Evolutionary conservation across 1,284 basidiomycete genomes (phyloP).

Genomic region (Moesziomyces sp.): DNA sequence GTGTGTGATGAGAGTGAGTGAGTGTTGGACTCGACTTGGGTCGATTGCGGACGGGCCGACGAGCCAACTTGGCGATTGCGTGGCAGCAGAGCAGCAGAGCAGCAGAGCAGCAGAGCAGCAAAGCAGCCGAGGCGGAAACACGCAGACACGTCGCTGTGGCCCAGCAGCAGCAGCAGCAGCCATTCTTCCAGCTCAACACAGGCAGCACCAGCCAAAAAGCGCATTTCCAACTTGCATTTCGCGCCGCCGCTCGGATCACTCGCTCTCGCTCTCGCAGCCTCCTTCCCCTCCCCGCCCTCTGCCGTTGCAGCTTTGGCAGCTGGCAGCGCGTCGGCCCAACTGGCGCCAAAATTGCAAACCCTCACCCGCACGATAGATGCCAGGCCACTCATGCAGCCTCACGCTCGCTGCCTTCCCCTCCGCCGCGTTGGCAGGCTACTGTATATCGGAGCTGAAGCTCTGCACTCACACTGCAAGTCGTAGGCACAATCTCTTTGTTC

Average conservation of each 20-base stretch:
- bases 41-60: constrained; percentile 4
- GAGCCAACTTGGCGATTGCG: constrained; percentile 3
- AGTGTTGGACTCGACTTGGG: constrained; percentile 16
- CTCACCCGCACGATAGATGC: too few relatives aligned
- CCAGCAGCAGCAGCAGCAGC: neutral
- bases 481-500: too few relatives aligned
- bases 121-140: too few relatives aligned
- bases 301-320: neutral
- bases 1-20: neutral
- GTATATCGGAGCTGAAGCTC: too few relatives aligned
- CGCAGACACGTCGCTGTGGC: neutral
- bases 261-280: neutral
- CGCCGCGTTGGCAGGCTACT: too few relatives aligned
- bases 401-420: too few relatives aligned
- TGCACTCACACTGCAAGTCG: too few relatives aligned
- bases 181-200: constrained; percentile 39
- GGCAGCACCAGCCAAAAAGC: neutral
- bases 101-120: constrained; percentile 2
- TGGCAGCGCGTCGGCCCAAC: neutral
- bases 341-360: too few relatives aligned
- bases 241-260: constrained; percentile 37
- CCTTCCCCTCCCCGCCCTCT: constrained; percentile 1
- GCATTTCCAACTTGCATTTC: neutral
- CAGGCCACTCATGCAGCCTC: too few relatives aligned
- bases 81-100: constrained; percentile 1